These are phyloP conservation scores for Eucalyptus coolabah DNA, from an alignment of 345 rosid genomes.

Conservation along the genomic window DNA sequence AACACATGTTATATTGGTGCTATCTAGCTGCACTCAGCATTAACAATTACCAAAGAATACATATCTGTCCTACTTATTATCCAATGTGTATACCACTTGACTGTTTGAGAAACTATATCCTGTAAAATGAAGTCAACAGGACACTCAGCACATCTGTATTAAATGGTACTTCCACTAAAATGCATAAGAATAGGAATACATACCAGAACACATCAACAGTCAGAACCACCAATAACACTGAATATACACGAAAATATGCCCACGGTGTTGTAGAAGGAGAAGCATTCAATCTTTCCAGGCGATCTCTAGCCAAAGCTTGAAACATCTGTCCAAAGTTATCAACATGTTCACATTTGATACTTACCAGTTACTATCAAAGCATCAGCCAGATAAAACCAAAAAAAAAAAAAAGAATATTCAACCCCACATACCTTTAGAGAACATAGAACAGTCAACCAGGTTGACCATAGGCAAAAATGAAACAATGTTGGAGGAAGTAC, in stretches of 20 bases:
- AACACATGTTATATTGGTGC: neutral
- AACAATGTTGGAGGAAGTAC: slow-evolving; percentile 77
- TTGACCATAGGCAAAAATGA: slow-evolving; percentile 82
- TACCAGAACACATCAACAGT: slow-evolving; percentile 78
- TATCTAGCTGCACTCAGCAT: neutral
- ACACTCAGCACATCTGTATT: neutral
- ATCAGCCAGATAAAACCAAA: neutral
- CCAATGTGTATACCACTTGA: neutral
- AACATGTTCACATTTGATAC: neutral
- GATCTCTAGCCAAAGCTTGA: slow-evolving; percentile 98
- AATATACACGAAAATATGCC: slow-evolving; percentile 84
- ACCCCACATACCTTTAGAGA: slow-evolving; percentile 57
- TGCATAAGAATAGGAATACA: neutral
- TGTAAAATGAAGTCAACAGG: neutral
- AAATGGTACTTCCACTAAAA: neutral
- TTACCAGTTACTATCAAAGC: neutral
- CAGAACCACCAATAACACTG: slow-evolving; percentile 68
- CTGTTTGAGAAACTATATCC: neutral
- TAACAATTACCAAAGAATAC: neutral
- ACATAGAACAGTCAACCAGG: slow-evolving; percentile 78
- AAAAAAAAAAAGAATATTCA: neutral
- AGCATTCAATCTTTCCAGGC: slow-evolving; percentile 90
- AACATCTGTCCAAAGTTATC: slow-evolving; percentile 52
- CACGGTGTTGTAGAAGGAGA: slow-evolving; percentile 89
- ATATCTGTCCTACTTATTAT: neutral